Percentiles rank a stretch among this genome's conserved stretches.
phyloP scores from a whole-genome alignment of 2,329 filamentous ascomycete genomes.

The Pseudogymnoascus sp. region DNA sequence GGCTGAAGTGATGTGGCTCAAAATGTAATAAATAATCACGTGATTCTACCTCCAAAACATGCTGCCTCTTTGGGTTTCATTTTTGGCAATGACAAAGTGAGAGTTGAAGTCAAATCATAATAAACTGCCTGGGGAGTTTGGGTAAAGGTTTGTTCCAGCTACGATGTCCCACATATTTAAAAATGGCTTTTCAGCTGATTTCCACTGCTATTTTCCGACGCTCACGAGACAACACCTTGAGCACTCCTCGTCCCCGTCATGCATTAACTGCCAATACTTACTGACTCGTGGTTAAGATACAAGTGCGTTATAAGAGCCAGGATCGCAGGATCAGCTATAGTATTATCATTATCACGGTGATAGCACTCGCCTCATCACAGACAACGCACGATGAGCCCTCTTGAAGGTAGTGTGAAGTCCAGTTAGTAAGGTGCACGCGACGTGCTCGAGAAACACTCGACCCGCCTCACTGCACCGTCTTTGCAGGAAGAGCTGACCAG shows the following conservation, averaged over 20 bases:
- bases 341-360: not conserved
- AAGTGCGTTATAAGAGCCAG: not conserved
- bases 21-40: not conserved
- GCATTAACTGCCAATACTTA: not conserved
- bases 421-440: not conserved
- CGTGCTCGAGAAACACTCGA: not conserved
- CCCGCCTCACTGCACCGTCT: not conserved
- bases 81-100: not conserved
- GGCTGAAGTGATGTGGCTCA: constrained; percentile 5
- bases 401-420: not conserved
- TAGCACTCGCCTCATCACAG: not conserved
- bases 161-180: not conserved
- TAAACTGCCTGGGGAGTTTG: not conserved
- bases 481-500: not conserved
- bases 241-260: not conserved
- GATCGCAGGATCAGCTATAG: not conserved
- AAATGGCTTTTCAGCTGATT: not conserved
- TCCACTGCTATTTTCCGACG: not conserved
- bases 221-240: not conserved
- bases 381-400: constrained; percentile 6
- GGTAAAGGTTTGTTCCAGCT: not conserved
- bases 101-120: not conserved
- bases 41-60: not conserved
- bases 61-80: not conserved
- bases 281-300: not conserved